Evolutionary conservation across 345 rosid genomes (phyloP).

Genomic region (Aurinia saxatilis): DNA sequence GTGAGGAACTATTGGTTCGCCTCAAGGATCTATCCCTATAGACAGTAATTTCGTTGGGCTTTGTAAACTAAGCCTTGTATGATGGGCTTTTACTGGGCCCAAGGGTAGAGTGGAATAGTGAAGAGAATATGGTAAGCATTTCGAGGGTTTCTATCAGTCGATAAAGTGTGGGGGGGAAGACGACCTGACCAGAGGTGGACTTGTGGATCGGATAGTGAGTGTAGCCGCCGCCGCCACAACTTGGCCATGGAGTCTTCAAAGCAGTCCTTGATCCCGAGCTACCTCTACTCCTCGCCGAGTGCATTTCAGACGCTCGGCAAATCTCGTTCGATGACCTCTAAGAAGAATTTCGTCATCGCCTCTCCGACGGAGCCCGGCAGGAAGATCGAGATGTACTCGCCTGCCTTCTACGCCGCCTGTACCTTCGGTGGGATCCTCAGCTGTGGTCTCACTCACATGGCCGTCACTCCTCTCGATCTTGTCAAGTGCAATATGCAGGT

Average conservation of each 20-base stretch:
- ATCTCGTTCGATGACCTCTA: constrained; percentile 17
- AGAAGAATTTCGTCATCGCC: constrained; percentile 28
- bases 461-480: constrained; percentile 96
- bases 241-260: constrained; percentile 54
- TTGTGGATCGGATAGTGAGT: too few relatives aligned
- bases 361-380: constrained; percentile 64
- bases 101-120: too few relatives aligned
- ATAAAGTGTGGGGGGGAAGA: too few relatives aligned
- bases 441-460: constrained; percentile 94
- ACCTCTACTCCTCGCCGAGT: constrained; percentile 53
- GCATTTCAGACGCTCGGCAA: constrained; percentile 32
- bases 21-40: too few relatives aligned
- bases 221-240: too few relatives aligned
- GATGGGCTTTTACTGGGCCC: too few relatives aligned
- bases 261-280: constrained; percentile 54
- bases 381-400: constrained; percentile 85
- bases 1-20: too few relatives aligned
- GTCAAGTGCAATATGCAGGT: constrained; percentile 99
- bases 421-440: constrained; percentile 84
- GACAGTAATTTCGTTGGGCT: too few relatives aligned
- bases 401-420: constrained; percentile 84
- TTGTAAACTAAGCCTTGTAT: too few relatives aligned
- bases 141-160: too few relatives aligned
- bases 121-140: too few relatives aligned
- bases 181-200: too few relatives aligned